A percentile compares a stretch with the other conserved stretches of the same genome.
phyloP scores from a whole-genome alignment of 2,329 filamentous ascomycete genomes.

The Salinomyces thailandicus region DNA sequence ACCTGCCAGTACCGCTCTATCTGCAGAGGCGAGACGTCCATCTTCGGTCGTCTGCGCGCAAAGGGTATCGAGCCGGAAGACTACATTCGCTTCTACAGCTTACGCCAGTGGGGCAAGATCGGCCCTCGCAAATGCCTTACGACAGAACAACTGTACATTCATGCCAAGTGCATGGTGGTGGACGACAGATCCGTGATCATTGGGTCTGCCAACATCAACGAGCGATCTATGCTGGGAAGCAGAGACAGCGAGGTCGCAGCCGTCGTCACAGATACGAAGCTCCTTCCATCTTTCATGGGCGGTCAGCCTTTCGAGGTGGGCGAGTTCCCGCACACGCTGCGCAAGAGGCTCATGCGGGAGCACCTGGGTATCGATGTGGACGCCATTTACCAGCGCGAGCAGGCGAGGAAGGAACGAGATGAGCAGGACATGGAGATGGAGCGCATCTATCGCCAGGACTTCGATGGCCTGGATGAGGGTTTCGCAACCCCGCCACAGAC shows the following conservation, averaged over 20 bases:
- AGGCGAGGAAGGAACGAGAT: conserved; percentile 27
- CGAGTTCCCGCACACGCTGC: conserved; percentile 83
- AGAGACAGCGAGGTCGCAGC: conserved; percentile 88
- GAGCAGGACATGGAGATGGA: conserved; percentile 52
- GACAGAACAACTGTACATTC: conserved; percentile 95
- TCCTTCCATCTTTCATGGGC: conserved; percentile 85
- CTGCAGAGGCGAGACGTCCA: conserved; percentile 80
- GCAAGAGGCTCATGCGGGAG: conserved; percentile 89
- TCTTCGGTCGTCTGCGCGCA: conserved; percentile 74
- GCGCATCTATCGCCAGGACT: conserved; percentile 21
- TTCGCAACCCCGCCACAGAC: conserved; percentile 26
- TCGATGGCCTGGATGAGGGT: conserved; percentile 11
- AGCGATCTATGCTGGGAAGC: conserved; percentile 85
- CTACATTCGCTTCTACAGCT: conserved; percentile 88
- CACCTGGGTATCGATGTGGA: conserved; percentile 95
- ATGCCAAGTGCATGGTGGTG: conserved; percentile 92
- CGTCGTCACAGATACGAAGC: conserved; percentile 83
- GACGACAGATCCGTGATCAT: conserved; percentile 91
- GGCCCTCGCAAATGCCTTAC: conserved; percentile 71
- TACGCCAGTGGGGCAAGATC: conserved; percentile 87
- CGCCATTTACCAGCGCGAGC: conserved; percentile 47
- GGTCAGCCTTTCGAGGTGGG: conserved; percentile 82
- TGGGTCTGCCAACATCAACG: conserved; percentile 96
- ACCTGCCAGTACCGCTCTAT: conserved; percentile 96
- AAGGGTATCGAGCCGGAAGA: conserved; percentile 83